Percentiles rank a stretch among this genome's conserved stretches.
Evolutionary conservation across 768 basidiomycete genomes (phyloP).

Genomic region (Postia placenta): DNA sequence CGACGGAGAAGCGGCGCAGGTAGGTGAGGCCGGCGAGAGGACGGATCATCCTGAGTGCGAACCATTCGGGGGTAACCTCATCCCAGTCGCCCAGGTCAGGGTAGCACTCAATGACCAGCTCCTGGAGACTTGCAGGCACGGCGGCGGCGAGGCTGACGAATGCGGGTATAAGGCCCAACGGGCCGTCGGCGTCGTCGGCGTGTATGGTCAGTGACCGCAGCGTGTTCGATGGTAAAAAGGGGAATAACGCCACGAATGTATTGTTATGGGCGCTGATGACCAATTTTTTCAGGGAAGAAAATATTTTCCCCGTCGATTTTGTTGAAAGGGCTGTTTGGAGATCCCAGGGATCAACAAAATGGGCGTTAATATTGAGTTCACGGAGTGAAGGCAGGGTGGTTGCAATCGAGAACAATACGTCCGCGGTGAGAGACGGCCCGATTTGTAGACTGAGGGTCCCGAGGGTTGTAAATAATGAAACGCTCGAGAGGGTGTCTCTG

Average conservation of each 20-base stretch:
- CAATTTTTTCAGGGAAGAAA: conserved; percentile 14
- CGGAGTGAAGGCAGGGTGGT: conserved; percentile 14
- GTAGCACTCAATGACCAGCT: conserved; percentile 15
- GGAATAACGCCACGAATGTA: conserved; percentile 11
- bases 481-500: conserved; percentile 1
- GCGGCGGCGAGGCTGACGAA: conserved; percentile 18
- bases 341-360: conserved; percentile 12
- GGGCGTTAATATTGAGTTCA: conserved; percentile 16
- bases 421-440: conserved; percentile 9
- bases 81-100: conserved; percentile 10
- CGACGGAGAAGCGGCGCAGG: conserved; percentile 20
- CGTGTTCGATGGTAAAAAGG: conserved; percentile 7
- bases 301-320: conserved; percentile 1
- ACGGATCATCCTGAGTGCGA: conserved; percentile 19
- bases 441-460: conserved; percentile 13
- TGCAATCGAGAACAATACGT: conserved; percentile 13
- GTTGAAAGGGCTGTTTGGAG: conserved; percentile 5
- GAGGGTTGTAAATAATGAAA: conserved; percentile 13
- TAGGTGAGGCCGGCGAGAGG: conserved; percentile 20
- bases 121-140: conserved; percentile 12
- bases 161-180: conserved; percentile 8
- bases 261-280: conserved; percentile 11
- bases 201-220: conserved; percentile 16
- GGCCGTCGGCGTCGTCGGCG: conserved; percentile 8
- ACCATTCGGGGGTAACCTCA: conserved; percentile 4